A percentile compares a stretch with the other conserved stretches of the same genome.
Evolutionary conservation across 768 basidiomycete genomes (phyloP).

Genomic region (Leccinum ochraceum): DNA sequence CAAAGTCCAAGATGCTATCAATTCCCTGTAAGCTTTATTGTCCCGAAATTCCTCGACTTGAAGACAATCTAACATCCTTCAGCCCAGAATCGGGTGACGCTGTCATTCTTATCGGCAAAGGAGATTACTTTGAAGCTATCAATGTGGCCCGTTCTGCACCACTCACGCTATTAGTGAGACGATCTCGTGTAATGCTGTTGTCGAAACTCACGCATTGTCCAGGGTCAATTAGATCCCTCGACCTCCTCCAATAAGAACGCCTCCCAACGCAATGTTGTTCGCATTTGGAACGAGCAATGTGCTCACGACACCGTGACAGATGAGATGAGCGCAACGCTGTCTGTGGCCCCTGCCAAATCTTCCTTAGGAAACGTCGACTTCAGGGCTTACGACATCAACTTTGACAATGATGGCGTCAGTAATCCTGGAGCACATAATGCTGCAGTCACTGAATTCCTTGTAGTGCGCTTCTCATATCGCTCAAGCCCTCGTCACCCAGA

Average conservation of each 20-base stretch:
- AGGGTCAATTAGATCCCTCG: slow-evolving; percentile 52
- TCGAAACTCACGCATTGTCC: slow-evolving; percentile 3
- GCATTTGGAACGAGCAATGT: slow-evolving; percentile 51
- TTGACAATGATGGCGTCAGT: slow-evolving; percentile 62
- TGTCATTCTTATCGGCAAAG: background rate
- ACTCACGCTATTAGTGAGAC: slow-evolving; percentile 53
- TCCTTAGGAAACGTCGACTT: slow-evolving; percentile 58
- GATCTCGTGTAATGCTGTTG: background rate
- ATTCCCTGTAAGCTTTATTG: slow-evolving; percentile 48
- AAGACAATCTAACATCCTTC: background rate
- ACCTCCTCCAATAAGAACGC: slow-evolving; percentile 43
- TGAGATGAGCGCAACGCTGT: slow-evolving; percentile 57
- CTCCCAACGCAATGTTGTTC: slow-evolving; percentile 49
- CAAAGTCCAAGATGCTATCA: slow-evolving; percentile 55
- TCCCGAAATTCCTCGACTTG: background rate
- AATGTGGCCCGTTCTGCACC: slow-evolving; percentile 45
- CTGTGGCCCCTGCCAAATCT: slow-evolving; percentile 54
- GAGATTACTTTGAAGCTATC: background rate
- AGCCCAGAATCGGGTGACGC: background rate
- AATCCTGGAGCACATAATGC: background rate
- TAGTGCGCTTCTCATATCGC: slow-evolving; percentile 46
- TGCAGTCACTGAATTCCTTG: background rate
- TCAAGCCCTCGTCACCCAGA: slow-evolving; percentile 61
- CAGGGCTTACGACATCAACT: slow-evolving; percentile 66
- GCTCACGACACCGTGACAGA: slow-evolving; percentile 50